Conservation (phyloP, 108 stramenopile species). For the Nitzschia sp. region DNA sequence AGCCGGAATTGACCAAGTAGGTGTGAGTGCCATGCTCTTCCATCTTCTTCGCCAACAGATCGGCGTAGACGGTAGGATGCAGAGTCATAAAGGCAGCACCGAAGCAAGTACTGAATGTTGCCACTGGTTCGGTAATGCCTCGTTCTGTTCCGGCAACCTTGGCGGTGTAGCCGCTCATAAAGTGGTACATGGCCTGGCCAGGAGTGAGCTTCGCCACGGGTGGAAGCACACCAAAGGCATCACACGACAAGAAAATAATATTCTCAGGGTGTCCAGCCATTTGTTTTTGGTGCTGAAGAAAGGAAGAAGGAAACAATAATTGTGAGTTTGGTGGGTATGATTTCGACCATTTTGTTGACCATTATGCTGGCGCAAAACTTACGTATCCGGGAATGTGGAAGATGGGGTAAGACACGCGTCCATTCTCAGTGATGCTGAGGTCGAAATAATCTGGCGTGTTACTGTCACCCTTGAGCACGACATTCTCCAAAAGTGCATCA, state of each 20-base stretch:
- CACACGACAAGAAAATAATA: slow-evolving; percentile 96
- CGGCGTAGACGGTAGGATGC: slow-evolving; percentile 94
- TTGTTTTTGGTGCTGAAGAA: slow-evolving; percentile 79
- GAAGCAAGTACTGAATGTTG: slow-evolving; percentile 95
- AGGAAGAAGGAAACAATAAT: slow-evolving; percentile 10
- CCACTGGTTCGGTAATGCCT: slow-evolving; percentile 91
- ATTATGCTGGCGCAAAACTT: slow-evolving; percentile 29
- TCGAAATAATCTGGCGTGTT: slow-evolving; percentile 90
- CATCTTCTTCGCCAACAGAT: slow-evolving; percentile 91
- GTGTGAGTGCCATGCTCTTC: slow-evolving; percentile 86
- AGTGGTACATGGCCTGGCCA: slow-evolving; percentile 98
- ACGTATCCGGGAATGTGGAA: slow-evolving; percentile 92
- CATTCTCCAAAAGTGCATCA: slow-evolving; percentile 96
- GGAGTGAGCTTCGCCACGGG: slow-evolving; percentile 91
- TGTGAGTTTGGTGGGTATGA: background rate
- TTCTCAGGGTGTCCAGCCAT: slow-evolving; percentile 96
- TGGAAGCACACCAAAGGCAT: slow-evolving; percentile 97
- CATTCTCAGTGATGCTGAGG: slow-evolving; percentile 95
- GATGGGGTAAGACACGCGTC: slow-evolving; percentile 95
- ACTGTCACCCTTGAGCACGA: slow-evolving; percentile 64
- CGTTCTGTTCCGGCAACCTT: slow-evolving; percentile 99
- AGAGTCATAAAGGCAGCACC: slow-evolving; percentile 98
- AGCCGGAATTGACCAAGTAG: slow-evolving; percentile 97
- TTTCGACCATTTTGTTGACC: background rate
- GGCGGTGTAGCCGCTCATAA: slow-evolving; percentile 96